A percentile compares a stretch with the other conserved stretches of the same genome.
Conservation (phyloP, 2,329 filamentous ascomycete species). For the Eutypa lata region DNA sequence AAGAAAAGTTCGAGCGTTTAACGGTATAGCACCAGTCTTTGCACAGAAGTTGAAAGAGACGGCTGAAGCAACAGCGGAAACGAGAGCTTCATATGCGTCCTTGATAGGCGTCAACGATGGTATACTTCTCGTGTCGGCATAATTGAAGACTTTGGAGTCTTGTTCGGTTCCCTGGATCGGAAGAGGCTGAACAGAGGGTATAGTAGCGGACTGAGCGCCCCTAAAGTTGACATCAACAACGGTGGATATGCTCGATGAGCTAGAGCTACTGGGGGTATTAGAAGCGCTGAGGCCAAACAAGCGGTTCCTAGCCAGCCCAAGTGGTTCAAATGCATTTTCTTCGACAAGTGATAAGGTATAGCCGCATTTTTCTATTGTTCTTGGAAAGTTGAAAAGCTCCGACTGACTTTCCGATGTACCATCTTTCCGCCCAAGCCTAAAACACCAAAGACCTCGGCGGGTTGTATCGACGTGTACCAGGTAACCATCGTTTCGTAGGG, state of each 20-base stretch:
- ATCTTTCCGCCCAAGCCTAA: conserved; percentile 45
- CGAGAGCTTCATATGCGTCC: conserved; percentile 52
- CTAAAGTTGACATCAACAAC: conserved; percentile 35
- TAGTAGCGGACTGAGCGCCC: conserved; percentile 25
- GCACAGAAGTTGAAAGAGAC: conserved; percentile 48
- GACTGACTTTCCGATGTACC: conserved; percentile 21
- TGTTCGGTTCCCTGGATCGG: conserved; percentile 17
- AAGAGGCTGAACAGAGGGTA: conserved; percentile 24
- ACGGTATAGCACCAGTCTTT: conserved; percentile 45
- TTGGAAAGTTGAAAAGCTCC: conserved; percentile 30
- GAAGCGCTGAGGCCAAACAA: conserved; percentile 34
- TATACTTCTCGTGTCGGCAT: conserved; percentile 31
- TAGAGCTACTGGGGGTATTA: conserved; percentile 44
- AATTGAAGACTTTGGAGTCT: conserved; percentile 27
- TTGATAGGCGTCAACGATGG: conserved; percentile 34
- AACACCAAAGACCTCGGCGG: conserved; percentile 53
- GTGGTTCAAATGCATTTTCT: conserved; percentile 50
- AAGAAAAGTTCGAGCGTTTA: conserved; percentile 52
- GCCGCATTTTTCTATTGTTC: conserved; percentile 41
- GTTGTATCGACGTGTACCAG: conserved; percentile 51
- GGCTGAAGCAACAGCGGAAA: conserved; percentile 50
- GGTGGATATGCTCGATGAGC: conserved; percentile 36
- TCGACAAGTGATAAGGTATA: conserved; percentile 43
- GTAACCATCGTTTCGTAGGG: conserved; percentile 49
- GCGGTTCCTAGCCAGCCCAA: conserved; percentile 44